phyloP scores from a whole-genome alignment of 1,139 yeast species.

The Hanseniaspora sp. region DNA sequence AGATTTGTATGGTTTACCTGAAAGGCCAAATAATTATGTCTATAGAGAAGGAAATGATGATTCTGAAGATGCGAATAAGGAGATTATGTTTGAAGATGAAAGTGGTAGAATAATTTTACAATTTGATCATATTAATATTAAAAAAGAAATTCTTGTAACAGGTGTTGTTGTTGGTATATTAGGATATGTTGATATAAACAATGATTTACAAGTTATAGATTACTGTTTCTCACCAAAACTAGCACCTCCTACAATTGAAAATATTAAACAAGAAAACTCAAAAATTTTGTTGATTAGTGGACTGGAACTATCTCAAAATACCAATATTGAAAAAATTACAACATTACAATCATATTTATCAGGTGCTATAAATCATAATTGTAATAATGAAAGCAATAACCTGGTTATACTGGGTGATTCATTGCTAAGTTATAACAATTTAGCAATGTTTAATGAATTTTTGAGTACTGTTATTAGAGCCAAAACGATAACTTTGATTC shows the following conservation, averaged over 20 bases:
- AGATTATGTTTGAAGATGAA: conserved; percentile 77
- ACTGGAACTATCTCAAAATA: conserved; percentile 40
- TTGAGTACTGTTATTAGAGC: conserved; percentile 47
- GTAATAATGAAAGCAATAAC: conserved; percentile 35
- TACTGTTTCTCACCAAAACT: conserved; percentile 57
- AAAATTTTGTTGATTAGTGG: conserved; percentile 68
- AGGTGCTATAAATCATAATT: conserved; percentile 48
- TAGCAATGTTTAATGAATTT: conserved; percentile 44
- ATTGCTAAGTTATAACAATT: conserved; percentile 32
- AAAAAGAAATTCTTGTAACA: conserved; percentile 50
- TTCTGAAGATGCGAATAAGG: conserved; percentile 33
- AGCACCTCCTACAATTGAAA: conserved; percentile 15
- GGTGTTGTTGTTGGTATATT: conserved; percentile 77
- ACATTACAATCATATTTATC: conserved; percentile 58
- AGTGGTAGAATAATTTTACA: conserved; percentile 73
- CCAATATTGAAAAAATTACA: conserved; percentile 36
- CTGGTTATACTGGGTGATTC: conserved; percentile 72
- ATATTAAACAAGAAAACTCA: conserved; percentile 18
- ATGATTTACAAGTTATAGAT: conserved; percentile 76
- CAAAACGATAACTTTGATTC: conserved; percentile 65
- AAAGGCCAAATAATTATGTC: conserved; percentile 26
- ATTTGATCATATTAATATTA: conserved; percentile 43
- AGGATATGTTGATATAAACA: conserved; percentile 78
- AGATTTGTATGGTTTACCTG: conserved; percentile 34
- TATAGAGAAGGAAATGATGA: conserved; percentile 40